Evolutionary conservation across 2,329 filamentous ascomycete genomes (phyloP).

Genomic region (Dothistroma septosporum): DNA sequence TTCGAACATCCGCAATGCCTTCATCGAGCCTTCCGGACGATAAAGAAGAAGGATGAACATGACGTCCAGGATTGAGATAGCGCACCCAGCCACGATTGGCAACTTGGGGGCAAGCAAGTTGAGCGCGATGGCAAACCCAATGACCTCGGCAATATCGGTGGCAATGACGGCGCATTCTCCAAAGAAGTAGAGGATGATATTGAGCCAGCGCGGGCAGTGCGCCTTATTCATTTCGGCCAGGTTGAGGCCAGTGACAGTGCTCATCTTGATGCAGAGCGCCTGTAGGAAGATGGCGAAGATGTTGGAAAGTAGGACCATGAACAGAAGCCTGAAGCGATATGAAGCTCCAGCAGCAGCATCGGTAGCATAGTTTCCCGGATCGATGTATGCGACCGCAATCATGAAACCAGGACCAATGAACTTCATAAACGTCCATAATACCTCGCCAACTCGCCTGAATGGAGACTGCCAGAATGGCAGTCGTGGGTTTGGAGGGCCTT

Average conservation of each 20-base stretch:
- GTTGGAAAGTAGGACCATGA: constrained; percentile 65
- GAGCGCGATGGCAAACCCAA: constrained; percentile 66
- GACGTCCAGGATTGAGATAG: constrained; percentile 64
- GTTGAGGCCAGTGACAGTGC: constrained; percentile 48
- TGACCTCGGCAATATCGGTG: constrained; percentile 60
- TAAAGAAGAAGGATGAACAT: constrained; percentile 66
- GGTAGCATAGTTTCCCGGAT: constrained; percentile 63
- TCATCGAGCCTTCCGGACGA: constrained; percentile 54
- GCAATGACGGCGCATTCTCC: constrained; percentile 56
- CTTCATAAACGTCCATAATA: constrained; percentile 43
- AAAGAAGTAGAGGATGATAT: constrained; percentile 51
- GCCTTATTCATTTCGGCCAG: constrained; percentile 48
- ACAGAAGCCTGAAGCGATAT: constrained; percentile 62
- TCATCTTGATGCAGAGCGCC: constrained; percentile 59
- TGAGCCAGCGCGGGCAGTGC: constrained; percentile 52
- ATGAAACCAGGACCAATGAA: constrained; percentile 68
- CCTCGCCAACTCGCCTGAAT: constrained; percentile 15
- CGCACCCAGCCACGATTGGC: constrained; percentile 64
- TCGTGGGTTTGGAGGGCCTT: constrained; percentile 18
- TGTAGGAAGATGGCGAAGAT: constrained; percentile 68
- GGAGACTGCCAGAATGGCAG: constrained; percentile 21
- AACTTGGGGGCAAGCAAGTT: constrained; percentile 59
- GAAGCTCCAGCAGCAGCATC: constrained; percentile 65
- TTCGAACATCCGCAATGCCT: constrained; percentile 60
- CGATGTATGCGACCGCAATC: constrained; percentile 49